Percentiles rank a stretch among this genome's conserved stretches.
Conservation (phyloP, 1,139 yeast genomes). For the Candida sp. region DNA sequence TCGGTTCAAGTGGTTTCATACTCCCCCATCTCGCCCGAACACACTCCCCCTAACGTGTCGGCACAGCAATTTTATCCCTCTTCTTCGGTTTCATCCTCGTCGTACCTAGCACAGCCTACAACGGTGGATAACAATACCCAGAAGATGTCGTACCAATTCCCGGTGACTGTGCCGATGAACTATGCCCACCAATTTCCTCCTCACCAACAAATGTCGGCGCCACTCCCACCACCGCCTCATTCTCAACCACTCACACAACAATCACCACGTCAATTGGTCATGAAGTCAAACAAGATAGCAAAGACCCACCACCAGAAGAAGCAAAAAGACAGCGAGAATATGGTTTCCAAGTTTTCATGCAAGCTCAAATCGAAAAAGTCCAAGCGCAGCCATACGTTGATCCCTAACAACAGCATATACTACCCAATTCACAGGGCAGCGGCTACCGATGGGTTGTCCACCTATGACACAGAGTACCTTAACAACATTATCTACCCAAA, state of each 20-base stretch:
- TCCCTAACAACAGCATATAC: constrained; percentile 12
- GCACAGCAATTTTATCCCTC: neutral
- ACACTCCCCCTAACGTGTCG: neutral
- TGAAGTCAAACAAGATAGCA: neutral
- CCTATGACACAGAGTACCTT: constrained; percentile 5
- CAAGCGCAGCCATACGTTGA: constrained; percentile 4
- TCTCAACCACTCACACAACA: neutral
- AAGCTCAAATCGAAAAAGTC: constrained; percentile 3
- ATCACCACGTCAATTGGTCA: neutral
- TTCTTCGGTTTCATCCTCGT: neutral
- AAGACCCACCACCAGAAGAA: neutral
- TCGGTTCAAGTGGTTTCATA: neutral
- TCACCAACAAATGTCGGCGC: neutral
- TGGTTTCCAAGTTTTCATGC: constrained; percentile 1
- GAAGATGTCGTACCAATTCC: neutral
- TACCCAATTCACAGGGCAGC: constrained; percentile 11
- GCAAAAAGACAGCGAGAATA: neutral
- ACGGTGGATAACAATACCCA: neutral
- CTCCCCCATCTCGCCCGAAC: neutral
- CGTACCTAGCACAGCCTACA: neutral
- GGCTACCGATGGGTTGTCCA: constrained; percentile 2
- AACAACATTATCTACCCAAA: constrained; percentile 29
- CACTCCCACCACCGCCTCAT: neutral
- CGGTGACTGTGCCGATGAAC: neutral
- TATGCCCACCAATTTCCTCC: neutral